phyloP scores from a whole-genome alignment of 2,329 filamentous ascomycete species.

The Aspergillus aculeatinus region DNA sequence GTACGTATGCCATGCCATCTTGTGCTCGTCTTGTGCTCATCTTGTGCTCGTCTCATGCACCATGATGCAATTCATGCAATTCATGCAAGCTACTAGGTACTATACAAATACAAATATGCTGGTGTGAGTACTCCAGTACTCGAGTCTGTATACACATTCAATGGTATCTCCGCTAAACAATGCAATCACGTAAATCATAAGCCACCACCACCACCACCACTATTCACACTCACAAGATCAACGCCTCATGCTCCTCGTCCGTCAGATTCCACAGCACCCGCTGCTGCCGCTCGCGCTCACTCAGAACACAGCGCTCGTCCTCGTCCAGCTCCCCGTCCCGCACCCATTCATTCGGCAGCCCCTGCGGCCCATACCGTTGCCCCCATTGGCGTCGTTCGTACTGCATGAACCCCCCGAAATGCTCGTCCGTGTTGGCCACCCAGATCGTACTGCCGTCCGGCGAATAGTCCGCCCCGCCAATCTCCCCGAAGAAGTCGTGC shows the following conservation, averaged over 20 bases:
- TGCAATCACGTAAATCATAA: not conserved
- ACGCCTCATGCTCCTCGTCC: conserved; percentile 36
- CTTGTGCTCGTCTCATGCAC: not conserved
- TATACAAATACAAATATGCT: too few relatives aligned
- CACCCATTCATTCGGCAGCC: conserved; percentile 41
- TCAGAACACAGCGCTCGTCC: conserved; percentile 38
- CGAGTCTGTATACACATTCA: not conserved
- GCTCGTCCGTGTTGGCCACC: conserved; percentile 45
- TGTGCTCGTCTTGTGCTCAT: too few relatives aligned
- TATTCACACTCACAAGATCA: conserved; percentile 28
- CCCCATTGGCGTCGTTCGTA: conserved; percentile 44
- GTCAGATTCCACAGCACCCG: conserved; percentile 34
- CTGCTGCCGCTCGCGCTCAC: conserved; percentile 34
- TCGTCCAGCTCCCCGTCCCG: conserved; percentile 34
- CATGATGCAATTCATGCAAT: not conserved
- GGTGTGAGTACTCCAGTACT: too few relatives aligned
- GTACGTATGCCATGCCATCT: not conserved
- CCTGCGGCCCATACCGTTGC: conserved; percentile 31
- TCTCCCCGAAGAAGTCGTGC: conserved; percentile 49
- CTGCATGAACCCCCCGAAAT: conserved; percentile 48
- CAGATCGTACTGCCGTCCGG: conserved; percentile 44
- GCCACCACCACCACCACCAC: not conserved
- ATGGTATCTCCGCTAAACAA: conserved; percentile 6
- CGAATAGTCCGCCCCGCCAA: conserved; percentile 44
- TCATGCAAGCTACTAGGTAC: too few relatives aligned